These are phyloP conservation scores for Lactifluus rugatus DNA, from an alignment of 768 basidiomycete species.

Conservation along the genomic window DNA sequence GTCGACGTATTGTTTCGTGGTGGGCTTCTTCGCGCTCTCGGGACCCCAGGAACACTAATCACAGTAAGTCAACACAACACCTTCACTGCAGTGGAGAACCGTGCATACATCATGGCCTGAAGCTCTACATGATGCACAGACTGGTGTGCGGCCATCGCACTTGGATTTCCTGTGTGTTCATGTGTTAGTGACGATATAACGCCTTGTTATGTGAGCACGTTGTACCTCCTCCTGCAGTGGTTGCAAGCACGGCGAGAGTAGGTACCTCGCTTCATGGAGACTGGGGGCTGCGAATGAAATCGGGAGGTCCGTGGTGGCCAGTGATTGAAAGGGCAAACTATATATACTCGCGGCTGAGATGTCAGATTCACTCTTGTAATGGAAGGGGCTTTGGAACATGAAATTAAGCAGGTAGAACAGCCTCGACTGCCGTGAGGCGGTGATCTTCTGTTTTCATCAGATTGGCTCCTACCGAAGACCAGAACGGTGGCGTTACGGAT, in stretches of 20 bases:
- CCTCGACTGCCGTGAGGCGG: not conserved
- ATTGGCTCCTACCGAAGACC: not conserved
- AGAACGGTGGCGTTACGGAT: not conserved
- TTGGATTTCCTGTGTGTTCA: conserved; percentile 26
- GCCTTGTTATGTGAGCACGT: not conserved
- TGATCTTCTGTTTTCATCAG: not conserved
- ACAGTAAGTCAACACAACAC: not conserved
- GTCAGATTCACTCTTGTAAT: not conserved
- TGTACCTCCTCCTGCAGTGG: conserved; percentile 26
- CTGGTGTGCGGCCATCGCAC: conserved; percentile 27
- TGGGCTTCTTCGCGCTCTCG: conserved; percentile 28
- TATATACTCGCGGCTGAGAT: not conserved
- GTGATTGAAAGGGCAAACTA: not conserved
- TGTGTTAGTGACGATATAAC: not conserved
- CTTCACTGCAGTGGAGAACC: not conserved
- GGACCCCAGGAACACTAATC: conserved; percentile 28
- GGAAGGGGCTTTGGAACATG: not conserved
- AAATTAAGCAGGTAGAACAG: not conserved
- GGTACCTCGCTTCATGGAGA: conserved; percentile 21
- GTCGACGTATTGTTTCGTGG: conserved; percentile 28
- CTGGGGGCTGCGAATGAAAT: not conserved
- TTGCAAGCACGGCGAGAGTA: conserved; percentile 29
- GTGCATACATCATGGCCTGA: conserved; percentile 22
- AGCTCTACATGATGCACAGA: conserved; percentile 25
- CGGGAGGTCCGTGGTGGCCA: not conserved